Conservation (phyloP, 139 green algal species). For the Spirogloea muscicola region DNA sequence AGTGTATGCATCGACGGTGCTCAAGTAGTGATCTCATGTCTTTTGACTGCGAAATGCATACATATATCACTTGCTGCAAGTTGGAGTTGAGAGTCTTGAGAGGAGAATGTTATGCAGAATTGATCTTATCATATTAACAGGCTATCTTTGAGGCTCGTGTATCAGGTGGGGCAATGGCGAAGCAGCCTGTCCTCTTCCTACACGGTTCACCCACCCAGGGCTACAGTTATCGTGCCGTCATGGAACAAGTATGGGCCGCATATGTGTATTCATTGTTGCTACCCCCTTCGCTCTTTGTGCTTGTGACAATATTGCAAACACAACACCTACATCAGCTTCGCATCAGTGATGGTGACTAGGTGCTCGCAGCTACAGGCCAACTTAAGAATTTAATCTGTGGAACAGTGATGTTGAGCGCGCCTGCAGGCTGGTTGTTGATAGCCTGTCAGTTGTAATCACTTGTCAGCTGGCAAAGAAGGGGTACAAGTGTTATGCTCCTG, state of each 20-base stretch:
- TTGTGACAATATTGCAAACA: no score
- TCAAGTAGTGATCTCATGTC: no score
- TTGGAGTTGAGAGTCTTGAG: background rate
- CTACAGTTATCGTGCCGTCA: constrained; percentile 11
- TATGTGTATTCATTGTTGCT: no score
- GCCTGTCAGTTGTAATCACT: no score
- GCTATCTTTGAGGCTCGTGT: background rate
- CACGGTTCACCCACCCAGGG: constrained; percentile 24
- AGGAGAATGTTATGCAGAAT: background rate
- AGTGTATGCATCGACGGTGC: no score
- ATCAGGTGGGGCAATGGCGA: background rate
- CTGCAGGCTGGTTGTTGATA: no score
- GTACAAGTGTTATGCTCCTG: constrained; percentile 14
- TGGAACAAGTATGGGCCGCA: constrained; percentile 16
- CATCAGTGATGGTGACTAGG: no score
- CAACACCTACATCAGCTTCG: no score
- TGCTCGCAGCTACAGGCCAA: no score
- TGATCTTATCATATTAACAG: background rate
- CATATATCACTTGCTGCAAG: background rate
- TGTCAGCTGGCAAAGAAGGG: constrained; percentile 11
- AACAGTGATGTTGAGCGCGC: no score
- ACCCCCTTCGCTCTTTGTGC: no score
- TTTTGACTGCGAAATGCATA: background rate
- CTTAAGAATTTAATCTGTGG: no score
- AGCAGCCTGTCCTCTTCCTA: constrained; percentile 11